phyloP scores from a whole-genome alignment of 2,329 filamentous ascomycete species.

The Albifimbria verrucaria region DNA sequence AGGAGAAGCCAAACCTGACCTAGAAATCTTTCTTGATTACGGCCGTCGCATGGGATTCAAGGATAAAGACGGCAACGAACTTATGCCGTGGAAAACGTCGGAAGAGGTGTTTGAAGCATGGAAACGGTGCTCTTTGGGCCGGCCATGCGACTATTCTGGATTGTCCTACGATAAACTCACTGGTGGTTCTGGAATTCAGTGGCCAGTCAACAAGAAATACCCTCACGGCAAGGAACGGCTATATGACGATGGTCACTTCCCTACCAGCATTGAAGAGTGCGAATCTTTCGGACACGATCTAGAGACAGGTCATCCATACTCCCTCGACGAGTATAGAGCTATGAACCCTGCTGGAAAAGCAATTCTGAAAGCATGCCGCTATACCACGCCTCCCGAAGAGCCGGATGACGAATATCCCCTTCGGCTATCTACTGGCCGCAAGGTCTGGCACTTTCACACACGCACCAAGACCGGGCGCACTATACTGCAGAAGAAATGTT shows the following conservation, averaged over 20 bases:
- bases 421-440: conserved; percentile 27
- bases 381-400: conserved; percentile 22
- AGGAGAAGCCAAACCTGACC: conserved; percentile 29
- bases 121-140: conserved; percentile 28
- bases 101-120: conserved; percentile 33
- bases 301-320: conserved; percentile 29
- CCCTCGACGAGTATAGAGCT: conserved; percentile 22
- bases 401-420: conserved; percentile 29
- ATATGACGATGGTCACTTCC: conserved; percentile 29
- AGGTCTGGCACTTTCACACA: conserved; percentile 32
- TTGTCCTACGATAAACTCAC: conserved; percentile 30
- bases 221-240: conserved; percentile 30
- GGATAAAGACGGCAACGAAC: conserved; percentile 26
- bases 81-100: conserved; percentile 24
- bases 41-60: conserved; percentile 29
- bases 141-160: conserved; percentile 31
- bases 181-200: conserved; percentile 32
- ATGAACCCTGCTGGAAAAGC: not conserved
- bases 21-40: conserved; percentile 33
- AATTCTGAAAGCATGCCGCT: conserved; percentile 17
- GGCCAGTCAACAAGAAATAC: conserved; percentile 30
- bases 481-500: conserved; percentile 24
- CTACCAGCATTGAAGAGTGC: conserved; percentile 30
- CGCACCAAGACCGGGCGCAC: conserved; percentile 32
- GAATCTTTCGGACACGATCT: conserved; percentile 34